Evolutionary conservation across 495 filamentous ascomycete genomes (phyloP).

Genomic region (Talaromyces borbonicus): DNA sequence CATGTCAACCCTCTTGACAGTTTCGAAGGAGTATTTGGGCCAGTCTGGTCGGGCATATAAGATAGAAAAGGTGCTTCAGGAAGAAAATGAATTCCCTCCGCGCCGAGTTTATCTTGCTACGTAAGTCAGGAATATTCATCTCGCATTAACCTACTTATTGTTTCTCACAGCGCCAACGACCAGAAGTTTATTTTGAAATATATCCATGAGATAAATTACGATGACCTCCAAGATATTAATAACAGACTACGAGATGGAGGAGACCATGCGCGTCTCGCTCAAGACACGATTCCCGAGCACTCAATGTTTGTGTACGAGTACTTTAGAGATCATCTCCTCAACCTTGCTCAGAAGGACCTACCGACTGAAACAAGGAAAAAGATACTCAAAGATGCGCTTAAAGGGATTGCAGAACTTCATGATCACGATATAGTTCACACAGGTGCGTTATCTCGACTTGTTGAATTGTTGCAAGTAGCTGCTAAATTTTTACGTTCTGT

Average conservation of each 20-base stretch:
- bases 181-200: constrained; percentile 34
- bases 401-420: constrained; percentile 35
- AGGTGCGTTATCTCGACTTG: constrained; percentile 15
- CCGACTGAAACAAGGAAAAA: constrained; percentile 26
- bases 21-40: constrained; percentile 5
- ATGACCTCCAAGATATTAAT: constrained; percentile 29
- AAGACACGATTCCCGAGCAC: constrained; percentile 34
- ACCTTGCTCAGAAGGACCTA: constrained; percentile 30
- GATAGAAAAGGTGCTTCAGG: constrained; percentile 22
- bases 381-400: constrained; percentile 34
- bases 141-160: constrained; percentile 9
- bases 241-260: constrained; percentile 23
- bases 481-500: constrained; percentile 3
- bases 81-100: constrained; percentile 12
- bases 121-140: constrained; percentile 7
- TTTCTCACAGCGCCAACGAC: constrained; percentile 20
- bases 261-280: constrained; percentile 20
- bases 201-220: constrained; percentile 28
- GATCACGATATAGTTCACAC: constrained; percentile 39
- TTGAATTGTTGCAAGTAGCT: constrained; percentile 7
- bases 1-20: not conserved
- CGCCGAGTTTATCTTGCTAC: constrained; percentile 17
- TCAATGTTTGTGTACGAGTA: constrained; percentile 41
- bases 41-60: constrained; percentile 25
- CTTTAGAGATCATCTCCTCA: constrained; percentile 33